Evolutionary conservation across 352 stramenopile genomes (phyloP), one percentile per base, ranked within the genome.

Genomic region (Globisporangium paroecandrum): DNA sequence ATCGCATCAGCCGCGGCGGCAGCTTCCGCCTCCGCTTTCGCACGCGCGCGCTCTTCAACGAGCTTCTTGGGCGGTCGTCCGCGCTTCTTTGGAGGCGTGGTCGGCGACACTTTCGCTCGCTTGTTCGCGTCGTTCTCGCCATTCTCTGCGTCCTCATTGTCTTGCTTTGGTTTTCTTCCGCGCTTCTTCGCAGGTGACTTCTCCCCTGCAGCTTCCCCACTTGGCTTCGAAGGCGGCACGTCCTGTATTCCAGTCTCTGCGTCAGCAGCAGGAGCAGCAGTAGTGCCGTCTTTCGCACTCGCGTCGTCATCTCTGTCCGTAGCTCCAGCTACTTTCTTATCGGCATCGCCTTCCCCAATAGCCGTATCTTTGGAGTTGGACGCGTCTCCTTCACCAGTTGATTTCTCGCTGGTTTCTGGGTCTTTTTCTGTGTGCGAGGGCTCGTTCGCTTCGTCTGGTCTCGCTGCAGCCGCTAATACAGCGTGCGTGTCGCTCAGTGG

Each of bases 101-200:
- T 43, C 8, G 58, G 58, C 8, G 46, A 54, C 47, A 47, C 25
- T 13, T 62, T 59, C 29, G 60, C 60, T 32, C 65, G 59, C 46
- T 63, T 63, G 54, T 72, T 75, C n/a, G 38, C 46, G 15, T 47
- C 46, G 7, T 13, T 43, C 3, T 20, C 25, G 32, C 18, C 59
- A 20, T 43, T 57, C 4, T n/a, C 53, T 56, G 8, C 32, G 20
- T 64, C 36, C 25, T 59, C 62, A n/a, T 60, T 53, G 2, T 69
- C 49, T 60, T 65, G 46, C 65, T 64, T 65, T 47, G 65, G 65
- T 32, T 60, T 65, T 18, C 74, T 66, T 24, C 71, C 71, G n/a
- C 71, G 71, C 64, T 81, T 81, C 69, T 76, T 78, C 12, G 71
- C 65, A 18, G 27, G 32, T 36, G 65, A 49, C 22, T 64, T 54